phyloP scores from a whole-genome alignment of 768 basidiomycete genomes.

The Boletus speciosus region DNA sequence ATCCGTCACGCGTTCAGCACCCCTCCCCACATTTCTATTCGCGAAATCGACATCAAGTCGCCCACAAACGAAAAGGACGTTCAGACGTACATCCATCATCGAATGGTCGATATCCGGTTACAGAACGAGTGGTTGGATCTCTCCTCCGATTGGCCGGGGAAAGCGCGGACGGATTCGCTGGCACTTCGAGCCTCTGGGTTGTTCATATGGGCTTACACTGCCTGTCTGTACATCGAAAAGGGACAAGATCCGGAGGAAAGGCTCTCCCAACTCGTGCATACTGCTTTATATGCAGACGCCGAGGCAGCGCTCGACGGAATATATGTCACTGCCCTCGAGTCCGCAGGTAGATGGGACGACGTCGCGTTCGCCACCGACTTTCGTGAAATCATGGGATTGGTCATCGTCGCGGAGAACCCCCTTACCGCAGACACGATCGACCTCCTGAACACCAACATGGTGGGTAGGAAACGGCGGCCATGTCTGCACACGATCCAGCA shows the following conservation, averaged over 20 bases:
- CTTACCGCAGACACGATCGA: constrained; percentile 26
- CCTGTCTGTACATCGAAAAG: constrained; percentile 31
- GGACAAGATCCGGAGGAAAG: constrained; percentile 31
- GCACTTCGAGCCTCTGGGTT: constrained; percentile 30
- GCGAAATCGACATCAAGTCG: constrained; percentile 28
- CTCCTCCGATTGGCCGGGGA: constrained; percentile 30
- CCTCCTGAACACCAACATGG: constrained; percentile 19
- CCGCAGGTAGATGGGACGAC: constrained; percentile 31
- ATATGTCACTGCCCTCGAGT: constrained; percentile 31
- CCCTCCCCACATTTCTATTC: constrained; percentile 11
- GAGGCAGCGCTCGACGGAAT: constrained; percentile 29
- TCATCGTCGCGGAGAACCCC: constrained; percentile 30
- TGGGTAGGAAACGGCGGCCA: constrained; percentile 17
- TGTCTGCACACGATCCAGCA: constrained; percentile 30
- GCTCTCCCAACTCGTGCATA: constrained; percentile 21
- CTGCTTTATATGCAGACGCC: constrained; percentile 22
- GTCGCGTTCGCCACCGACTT: constrained; percentile 27
- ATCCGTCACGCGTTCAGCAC: constrained; percentile 18
- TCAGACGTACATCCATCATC: constrained; percentile 23
- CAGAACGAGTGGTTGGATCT: constrained; percentile 28
- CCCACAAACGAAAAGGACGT: constrained; percentile 25
- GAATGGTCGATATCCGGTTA: constrained; percentile 22
- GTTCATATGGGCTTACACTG: constrained; percentile 34
- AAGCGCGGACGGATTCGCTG: constrained; percentile 13
- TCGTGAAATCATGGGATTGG: constrained; percentile 30